These are phyloP conservation scores for Massarina eburnea DNA, from an alignment of 2,329 filamentous ascomycete species.

Conservation along the genomic window DNA sequence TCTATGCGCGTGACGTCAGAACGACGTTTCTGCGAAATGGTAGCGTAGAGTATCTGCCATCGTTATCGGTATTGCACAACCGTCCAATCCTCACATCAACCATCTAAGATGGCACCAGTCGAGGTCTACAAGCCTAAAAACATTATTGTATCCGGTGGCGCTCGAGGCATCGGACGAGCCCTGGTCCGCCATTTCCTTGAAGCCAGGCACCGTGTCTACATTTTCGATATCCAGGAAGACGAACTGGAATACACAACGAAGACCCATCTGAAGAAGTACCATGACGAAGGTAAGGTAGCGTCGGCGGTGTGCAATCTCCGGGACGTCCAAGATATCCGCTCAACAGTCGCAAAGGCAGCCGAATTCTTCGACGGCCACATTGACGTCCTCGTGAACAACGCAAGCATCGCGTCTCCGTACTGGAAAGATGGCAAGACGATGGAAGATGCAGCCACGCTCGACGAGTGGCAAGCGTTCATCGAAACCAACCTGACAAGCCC, in stretches of 20 bases:
- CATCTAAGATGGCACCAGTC: constrained; percentile 10
- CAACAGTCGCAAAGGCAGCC: constrained; percentile 45
- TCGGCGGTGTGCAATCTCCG: constrained; percentile 50
- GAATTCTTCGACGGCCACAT: constrained; percentile 46
- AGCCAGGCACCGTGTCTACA: constrained; percentile 50
- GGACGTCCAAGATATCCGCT: constrained; percentile 45
- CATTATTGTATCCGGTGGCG: constrained; percentile 47
- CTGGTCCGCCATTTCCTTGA: constrained; percentile 50
- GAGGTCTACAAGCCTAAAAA: constrained; percentile 27
- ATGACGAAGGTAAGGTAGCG: constrained; percentile 36
- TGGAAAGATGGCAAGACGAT: constrained; percentile 52
- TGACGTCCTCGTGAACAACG: constrained; percentile 45
- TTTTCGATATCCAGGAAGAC: constrained; percentile 47
- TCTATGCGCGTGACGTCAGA: constrained; percentile 8
- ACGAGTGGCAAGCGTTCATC: constrained; percentile 50
- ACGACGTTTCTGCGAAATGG: constrained; percentile 2
- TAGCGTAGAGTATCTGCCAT: neutral
- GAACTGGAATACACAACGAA: constrained; percentile 42
- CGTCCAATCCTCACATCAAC: constrained; percentile 1
- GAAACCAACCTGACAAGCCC: constrained; percentile 53
- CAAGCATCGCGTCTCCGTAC: constrained; percentile 40
- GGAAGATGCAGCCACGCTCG: constrained; percentile 47
- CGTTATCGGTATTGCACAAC: neutral
- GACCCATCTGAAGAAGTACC: constrained; percentile 43
- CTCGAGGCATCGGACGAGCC: constrained; percentile 52